Evolutionary conservation across 75 land plant species (phyloP).

Genomic region (Picea sitchensis): DNA sequence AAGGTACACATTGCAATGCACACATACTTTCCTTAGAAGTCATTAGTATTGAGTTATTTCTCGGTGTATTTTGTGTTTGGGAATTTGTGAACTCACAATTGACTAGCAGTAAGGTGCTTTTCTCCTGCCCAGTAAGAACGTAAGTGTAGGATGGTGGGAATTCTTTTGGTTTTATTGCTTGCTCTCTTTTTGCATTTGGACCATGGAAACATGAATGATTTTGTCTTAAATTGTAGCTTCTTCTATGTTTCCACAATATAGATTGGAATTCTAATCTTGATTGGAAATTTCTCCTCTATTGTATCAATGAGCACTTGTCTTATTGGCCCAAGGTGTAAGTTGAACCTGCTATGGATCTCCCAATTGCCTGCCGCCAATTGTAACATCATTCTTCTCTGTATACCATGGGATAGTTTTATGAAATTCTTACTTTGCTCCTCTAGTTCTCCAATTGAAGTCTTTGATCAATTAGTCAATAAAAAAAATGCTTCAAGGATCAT

Average conservation of each 20-base stretch:
- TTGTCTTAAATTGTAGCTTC: not conserved
- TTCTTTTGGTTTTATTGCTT: not conserved
- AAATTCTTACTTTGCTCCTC: not conserved
- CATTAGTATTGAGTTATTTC: not conserved
- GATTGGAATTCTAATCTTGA: not conserved
- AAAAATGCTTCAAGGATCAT: not conserved
- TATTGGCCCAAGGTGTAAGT: not conserved
- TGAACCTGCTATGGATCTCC: not conserved
- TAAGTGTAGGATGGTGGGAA: not conserved
- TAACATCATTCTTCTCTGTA: not conserved
- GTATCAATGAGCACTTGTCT: not conserved
- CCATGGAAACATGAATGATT: not conserved
- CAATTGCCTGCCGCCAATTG: not conserved
- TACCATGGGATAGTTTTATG: not conserved
- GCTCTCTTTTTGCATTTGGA: not conserved
- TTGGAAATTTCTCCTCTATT: not conserved
- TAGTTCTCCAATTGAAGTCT: not conserved
- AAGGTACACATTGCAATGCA: no score
- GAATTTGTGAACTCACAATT: not conserved
- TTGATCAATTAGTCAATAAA: constrained; percentile 4
- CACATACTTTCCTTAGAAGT: no score
- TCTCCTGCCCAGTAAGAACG: not conserved
- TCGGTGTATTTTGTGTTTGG: not conserved
- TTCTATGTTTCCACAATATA: not conserved
- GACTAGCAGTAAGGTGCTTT: not conserved